phyloP scores from a whole-genome alignment of 2,329 filamentous ascomycete species.

The Delphinella strobiligena region DNA sequence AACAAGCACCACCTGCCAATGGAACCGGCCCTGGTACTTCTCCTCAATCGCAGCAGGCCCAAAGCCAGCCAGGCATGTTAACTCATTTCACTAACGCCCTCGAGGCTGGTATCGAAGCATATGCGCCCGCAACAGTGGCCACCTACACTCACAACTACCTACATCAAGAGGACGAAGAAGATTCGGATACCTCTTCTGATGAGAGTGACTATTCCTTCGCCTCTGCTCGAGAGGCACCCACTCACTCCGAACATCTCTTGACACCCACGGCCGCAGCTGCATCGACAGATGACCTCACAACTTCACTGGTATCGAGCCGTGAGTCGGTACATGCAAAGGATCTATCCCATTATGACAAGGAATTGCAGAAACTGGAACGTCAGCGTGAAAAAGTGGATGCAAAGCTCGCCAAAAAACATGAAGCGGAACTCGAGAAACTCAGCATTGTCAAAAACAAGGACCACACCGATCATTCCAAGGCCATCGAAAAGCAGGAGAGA shows the following conservation, averaged over 20 bases:
- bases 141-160: slow-evolving; percentile 15
- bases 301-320: not conserved
- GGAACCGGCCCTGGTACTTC: slow-evolving; percentile 1
- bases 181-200: slow-evolving; percentile 8
- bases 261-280: not conserved
- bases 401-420: slow-evolving; percentile 45
- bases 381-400: slow-evolving; percentile 51
- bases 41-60: slow-evolving; percentile 1
- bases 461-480: slow-evolving; percentile 39
- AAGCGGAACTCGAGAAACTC: slow-evolving; percentile 38
- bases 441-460: slow-evolving; percentile 25
- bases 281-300: not conserved
- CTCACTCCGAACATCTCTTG: not conserved
- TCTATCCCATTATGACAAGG: slow-evolving; percentile 40
- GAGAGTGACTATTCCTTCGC: slow-evolving; percentile 9
- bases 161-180: slow-evolving; percentile 5
- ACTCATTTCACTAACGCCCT: slow-evolving; percentile 18
- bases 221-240: slow-evolving; percentile 16
- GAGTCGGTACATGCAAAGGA: not conserved
- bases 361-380: slow-evolving; percentile 51
- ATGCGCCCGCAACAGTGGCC: slow-evolving; percentile 21
- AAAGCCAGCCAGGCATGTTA: slow-evolving; percentile 15
- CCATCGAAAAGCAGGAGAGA: slow-evolving; percentile 52
- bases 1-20: slow-evolving; percentile 7
- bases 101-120: slow-evolving; percentile 20